Conservation (phyloP, 1,284 basidiomycete species). For the Volvariella surrecta region DNA sequence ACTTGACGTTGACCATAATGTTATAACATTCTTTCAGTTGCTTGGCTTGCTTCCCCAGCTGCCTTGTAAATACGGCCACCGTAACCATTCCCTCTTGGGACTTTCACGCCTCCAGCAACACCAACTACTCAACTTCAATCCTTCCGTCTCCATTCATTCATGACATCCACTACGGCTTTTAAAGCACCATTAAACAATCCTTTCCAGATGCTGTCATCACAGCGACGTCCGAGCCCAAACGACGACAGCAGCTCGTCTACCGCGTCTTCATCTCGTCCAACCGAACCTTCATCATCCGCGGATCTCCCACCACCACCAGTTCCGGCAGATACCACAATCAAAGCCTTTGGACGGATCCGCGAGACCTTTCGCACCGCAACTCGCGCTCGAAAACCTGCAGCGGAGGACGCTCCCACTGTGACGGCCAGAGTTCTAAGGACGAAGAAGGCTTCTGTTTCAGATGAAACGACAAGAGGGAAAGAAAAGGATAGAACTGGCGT, state of each 20-base stretch:
- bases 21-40: too few species aligned
- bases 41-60: too few species aligned
- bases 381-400: conserved; percentile 37
- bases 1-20: too few species aligned
- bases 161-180: conserved; percentile 27
- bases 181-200: conserved; percentile 35
- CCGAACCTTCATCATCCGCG: conserved; percentile 22
- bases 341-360: conserved; percentile 54
- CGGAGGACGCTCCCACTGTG: conserved; percentile 34
- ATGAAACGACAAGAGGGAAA: conserved; percentile 28
- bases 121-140: too few species aligned
- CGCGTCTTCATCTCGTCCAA: conserved; percentile 35
- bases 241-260: conserved; percentile 22
- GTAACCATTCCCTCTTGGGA: too few species aligned
- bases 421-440: conserved; percentile 31
- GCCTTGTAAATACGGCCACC: too few species aligned
- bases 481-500: conserved; percentile 33
- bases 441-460: conserved; percentile 22
- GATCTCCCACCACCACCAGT: conserved; percentile 15
- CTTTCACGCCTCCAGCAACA: too few species aligned
- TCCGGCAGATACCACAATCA: conserved; percentile 33
- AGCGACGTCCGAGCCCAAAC: conserved; percentile 33
- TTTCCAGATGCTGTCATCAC: conserved; percentile 43
- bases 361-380: conserved; percentile 57
- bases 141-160: background rate